phyloP scores from a whole-genome alignment of 495 filamentous ascomycete species.

The Aspergillus baeticus region DNA sequence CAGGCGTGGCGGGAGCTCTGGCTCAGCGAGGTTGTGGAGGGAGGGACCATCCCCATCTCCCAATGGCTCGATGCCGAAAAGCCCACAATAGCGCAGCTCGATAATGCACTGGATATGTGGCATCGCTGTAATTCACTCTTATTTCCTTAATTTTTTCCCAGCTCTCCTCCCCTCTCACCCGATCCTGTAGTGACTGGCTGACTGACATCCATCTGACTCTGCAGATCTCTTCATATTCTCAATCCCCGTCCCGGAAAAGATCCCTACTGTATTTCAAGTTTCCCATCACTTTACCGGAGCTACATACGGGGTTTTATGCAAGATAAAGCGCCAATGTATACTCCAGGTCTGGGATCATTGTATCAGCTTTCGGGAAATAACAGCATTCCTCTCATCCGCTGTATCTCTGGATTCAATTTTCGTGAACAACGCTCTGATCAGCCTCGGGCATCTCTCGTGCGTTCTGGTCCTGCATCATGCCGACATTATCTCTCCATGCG shows the following conservation, averaged over 20 bases:
- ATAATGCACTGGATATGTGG: constrained; percentile 57
- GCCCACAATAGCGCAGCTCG: constrained; percentile 55
- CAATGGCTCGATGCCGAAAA: constrained; percentile 55
- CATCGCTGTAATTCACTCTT: constrained; percentile 39
- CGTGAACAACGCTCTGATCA: constrained; percentile 38
- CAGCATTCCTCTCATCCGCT: constrained; percentile 30
- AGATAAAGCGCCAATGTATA: constrained; percentile 56
- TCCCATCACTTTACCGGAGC: constrained; percentile 63
- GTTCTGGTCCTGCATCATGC: constrained; percentile 58
- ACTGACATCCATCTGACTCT: too few species aligned
- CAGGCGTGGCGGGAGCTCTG: constrained; percentile 58
- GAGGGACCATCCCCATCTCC: constrained; percentile 46
- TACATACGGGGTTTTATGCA: constrained; percentile 63
- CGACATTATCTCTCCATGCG: constrained; percentile 63
- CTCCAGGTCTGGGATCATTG: constrained; percentile 68
- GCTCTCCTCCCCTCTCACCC: neutral
- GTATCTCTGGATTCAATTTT: constrained; percentile 51
- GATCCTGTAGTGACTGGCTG: too few species aligned
- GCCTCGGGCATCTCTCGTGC: constrained; percentile 31
- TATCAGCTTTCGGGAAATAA: constrained; percentile 62
- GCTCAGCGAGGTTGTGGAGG: constrained; percentile 53
- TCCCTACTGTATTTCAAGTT: constrained; percentile 62
- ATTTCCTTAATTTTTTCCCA: neutral
- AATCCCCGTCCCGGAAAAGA: constrained; percentile 58
- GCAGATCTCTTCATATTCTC: constrained; percentile 63